A percentile compares a stretch with the other conserved stretches of the same genome.
These are phyloP conservation scores for Phytomonas serpens DNA, from an alignment of 208 protist species.

Conservation along the genomic window DNA sequence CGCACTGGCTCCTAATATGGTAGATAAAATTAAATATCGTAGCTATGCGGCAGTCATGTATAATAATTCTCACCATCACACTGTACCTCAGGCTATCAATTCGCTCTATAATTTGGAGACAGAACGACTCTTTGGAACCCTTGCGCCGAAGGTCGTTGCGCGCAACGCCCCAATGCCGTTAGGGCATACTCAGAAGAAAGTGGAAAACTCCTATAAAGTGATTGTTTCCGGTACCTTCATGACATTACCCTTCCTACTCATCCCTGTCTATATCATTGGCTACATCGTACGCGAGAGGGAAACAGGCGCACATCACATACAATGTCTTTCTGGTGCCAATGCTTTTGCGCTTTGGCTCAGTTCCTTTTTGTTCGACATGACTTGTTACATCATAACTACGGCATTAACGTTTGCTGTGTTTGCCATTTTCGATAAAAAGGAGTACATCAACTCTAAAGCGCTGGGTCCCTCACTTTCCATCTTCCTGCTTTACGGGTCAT, in stretches of 20 bases:
- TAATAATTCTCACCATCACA: slow-evolving; percentile 47
- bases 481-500: slow-evolving; percentile 63
- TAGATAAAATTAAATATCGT: background rate
- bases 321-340: slow-evolving; percentile 71
- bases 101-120: slow-evolving; percentile 46
- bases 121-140: slow-evolving; percentile 32
- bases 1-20: slow-evolving; percentile 25
- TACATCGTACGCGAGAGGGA: slow-evolving; percentile 78
- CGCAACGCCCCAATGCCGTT: slow-evolving; percentile 62
- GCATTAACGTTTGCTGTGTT: slow-evolving; percentile 57
- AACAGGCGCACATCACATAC: slow-evolving; percentile 64
- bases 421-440: slow-evolving; percentile 54
- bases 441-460: slow-evolving; percentile 50
- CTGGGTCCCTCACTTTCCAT: slow-evolving; percentile 43
- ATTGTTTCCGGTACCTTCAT: slow-evolving; percentile 73
- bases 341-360: slow-evolving; percentile 70
- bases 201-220: slow-evolving; percentile 38
- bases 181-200: slow-evolving; percentile 42
- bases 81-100: slow-evolving; percentile 43
- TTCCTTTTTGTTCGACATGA: slow-evolving; percentile 68
- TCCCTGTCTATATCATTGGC: slow-evolving; percentile 68
- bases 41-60: slow-evolving; percentile 34
- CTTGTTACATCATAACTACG: slow-evolving; percentile 50
- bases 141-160: slow-evolving; percentile 21
- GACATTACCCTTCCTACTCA: slow-evolving; percentile 71